These are phyloP conservation scores for Cercophora scortea DNA, from an alignment of 495 filamentous ascomycete species.

Conservation along the genomic window DNA sequence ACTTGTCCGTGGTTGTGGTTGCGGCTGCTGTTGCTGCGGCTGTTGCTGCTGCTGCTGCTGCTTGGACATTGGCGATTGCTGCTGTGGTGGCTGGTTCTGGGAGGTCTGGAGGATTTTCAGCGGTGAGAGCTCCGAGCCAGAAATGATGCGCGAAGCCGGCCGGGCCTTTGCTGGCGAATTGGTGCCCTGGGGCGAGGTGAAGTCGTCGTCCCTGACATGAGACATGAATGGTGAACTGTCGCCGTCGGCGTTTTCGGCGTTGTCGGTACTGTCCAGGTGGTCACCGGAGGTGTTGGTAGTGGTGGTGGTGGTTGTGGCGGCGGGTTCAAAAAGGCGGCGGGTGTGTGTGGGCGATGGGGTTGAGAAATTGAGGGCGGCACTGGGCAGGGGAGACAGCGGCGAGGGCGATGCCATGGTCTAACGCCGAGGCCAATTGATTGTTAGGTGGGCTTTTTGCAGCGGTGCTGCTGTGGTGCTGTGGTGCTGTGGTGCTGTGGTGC, in stretches of 20 bases:
- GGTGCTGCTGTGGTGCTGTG: no score
- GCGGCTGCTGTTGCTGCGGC: conserved; percentile 3
- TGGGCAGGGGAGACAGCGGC: neutral
- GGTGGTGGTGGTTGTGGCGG: neutral
- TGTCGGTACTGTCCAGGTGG: conserved; percentile 9
- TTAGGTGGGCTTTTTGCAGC: no score
- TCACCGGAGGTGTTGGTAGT: neutral
- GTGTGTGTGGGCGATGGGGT: neutral
- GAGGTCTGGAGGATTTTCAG: conserved; percentile 38
- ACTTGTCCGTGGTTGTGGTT: neutral
- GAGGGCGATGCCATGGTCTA: neutral
- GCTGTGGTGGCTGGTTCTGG: conserved; percentile 11
- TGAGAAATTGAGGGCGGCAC: neutral
- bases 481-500: no score
- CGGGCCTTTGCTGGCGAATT: conserved; percentile 31
- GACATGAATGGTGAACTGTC: conserved; percentile 22
- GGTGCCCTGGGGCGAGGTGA: conserved; percentile 13
- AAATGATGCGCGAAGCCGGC: conserved; percentile 37
- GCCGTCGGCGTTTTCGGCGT: conserved; percentile 2
- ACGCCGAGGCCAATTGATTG: no score
- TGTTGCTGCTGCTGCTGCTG: conserved; percentile 14
- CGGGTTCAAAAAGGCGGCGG: no score
- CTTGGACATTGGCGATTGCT: conserved; percentile 3
- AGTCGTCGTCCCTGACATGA: conserved; percentile 19
- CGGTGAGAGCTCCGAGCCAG: conserved; percentile 40